These are phyloP conservation scores for Hypoxylon sp. DNA, from an alignment of 2,329 filamentous ascomycete genomes.

Conservation along the genomic window DNA sequence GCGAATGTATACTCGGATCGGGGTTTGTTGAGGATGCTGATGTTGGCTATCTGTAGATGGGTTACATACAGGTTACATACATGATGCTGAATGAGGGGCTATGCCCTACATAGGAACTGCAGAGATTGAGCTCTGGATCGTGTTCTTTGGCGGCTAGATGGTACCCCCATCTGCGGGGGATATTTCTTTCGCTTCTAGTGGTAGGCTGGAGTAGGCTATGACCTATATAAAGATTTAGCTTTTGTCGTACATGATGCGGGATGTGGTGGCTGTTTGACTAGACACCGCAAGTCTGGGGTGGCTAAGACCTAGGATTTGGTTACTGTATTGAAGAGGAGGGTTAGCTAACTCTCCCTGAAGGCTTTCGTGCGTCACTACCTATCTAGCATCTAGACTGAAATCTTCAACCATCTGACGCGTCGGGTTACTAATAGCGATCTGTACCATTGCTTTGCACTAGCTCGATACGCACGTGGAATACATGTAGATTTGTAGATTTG, in stretches of 20 bases:
- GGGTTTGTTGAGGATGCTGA: constrained; percentile 14
- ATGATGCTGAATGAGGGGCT: constrained; percentile 25
- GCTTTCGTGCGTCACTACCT: not conserved
- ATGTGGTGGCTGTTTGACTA: constrained; percentile 10
- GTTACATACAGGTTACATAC: constrained; percentile 29
- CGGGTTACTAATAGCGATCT: constrained; percentile 7
- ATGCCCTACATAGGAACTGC: constrained; percentile 32
- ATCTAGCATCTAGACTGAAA: not conserved
- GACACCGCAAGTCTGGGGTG: not conserved
- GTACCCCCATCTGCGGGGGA: constrained; percentile 15
- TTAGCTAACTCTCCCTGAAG: not conserved
- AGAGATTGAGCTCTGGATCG: constrained; percentile 22
- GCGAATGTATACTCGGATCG: constrained; percentile 1
- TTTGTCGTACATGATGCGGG: constrained; percentile 1
- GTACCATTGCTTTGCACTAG: constrained; percentile 3
- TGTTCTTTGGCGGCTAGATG: constrained; percentile 20
- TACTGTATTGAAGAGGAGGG: constrained; percentile 1
- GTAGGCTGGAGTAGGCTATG: constrained; percentile 11
- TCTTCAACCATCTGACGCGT: constrained; percentile 13
- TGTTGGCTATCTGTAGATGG: constrained; percentile 8
- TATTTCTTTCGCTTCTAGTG: constrained; percentile 3
- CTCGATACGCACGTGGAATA: not conserved
- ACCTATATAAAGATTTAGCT: constrained; percentile 22
- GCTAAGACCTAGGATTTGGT: not conserved
- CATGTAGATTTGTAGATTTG: not conserved